Percentiles rank a stretch among this genome's conserved stretches.
Evolutionary conservation across 352 stramenopile genomes (phyloP).

Genomic region (Globisporangium radiosum): DNA sequence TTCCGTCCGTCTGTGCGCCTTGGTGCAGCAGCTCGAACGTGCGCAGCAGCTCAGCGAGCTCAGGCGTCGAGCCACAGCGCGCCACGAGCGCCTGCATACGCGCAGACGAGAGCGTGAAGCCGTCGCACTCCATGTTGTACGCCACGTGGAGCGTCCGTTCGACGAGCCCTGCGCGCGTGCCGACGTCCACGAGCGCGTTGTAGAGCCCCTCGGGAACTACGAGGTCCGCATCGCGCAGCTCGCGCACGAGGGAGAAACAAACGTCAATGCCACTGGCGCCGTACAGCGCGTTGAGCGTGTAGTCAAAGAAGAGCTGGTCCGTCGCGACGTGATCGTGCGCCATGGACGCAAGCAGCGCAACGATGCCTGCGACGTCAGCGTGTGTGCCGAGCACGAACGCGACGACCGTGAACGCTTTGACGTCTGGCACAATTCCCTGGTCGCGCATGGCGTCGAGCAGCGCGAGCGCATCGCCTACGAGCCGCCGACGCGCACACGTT

Average conservation of each 20-base stretch:
- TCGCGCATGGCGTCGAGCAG: conserved; percentile 48
- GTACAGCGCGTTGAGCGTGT: conserved; percentile 51
- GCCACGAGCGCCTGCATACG: conserved; percentile 48
- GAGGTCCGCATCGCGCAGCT: conserved; percentile 35
- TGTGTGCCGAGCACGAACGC: conserved; percentile 57
- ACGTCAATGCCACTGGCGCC: conserved; percentile 56
- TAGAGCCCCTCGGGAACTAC: conserved; percentile 55
- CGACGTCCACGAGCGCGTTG: conserved; percentile 45
- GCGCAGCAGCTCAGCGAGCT: conserved; percentile 47
- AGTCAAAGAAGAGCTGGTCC: conserved; percentile 61
- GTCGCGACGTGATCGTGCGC: conserved; percentile 19
- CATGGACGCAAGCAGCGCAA: conserved; percentile 46
- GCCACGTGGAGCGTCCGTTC: conserved; percentile 66
- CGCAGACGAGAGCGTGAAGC: conserved; percentile 36
- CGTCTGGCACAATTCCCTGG: conserved; percentile 34
- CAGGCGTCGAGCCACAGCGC: conserved; percentile 32
- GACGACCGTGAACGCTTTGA: conserved; percentile 66
- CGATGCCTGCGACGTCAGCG: conserved; percentile 40
- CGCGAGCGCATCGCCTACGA: conserved; percentile 47
- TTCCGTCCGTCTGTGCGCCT: conserved; percentile 17
- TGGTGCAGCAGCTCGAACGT: conserved; percentile 71
- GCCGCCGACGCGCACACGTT: conserved; percentile 50
- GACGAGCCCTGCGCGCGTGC: conserved; percentile 48
- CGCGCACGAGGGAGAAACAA: conserved; percentile 60
- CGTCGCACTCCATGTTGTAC: conserved; percentile 84